Percentiles rank a stretch among this genome's conserved stretches.
Evolutionary conservation across 176 grass and related monocot genomes (phyloP).

Genomic region (Oryza rufipogon): DNA sequence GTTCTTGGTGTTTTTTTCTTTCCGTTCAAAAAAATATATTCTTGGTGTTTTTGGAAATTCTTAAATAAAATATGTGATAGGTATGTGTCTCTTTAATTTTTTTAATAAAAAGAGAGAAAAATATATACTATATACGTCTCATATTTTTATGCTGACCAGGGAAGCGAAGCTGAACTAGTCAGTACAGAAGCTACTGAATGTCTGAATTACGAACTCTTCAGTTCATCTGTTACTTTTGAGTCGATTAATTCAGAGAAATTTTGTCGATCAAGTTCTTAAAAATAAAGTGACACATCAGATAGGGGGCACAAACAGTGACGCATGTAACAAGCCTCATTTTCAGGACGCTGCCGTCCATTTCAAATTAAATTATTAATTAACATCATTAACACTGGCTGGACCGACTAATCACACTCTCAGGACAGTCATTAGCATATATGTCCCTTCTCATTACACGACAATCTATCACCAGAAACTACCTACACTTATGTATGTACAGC

Average conservation of each 20-base stretch:
- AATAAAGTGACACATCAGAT: conserved; percentile 7
- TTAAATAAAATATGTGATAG: background rate
- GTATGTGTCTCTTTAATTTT: background rate
- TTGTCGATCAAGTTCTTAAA: background rate
- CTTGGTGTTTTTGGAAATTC: too few species aligned
- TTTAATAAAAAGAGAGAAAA: background rate
- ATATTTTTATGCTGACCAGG: background rate
- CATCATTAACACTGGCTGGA: conserved; percentile 5
- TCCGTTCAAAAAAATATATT: background rate
- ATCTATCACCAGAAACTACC: background rate
- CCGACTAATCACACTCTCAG: background rate
- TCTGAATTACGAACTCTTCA: background rate
- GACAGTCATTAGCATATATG: conserved; percentile 9
- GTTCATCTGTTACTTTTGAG: background rate
- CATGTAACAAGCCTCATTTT: background rate
- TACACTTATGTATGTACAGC: background rate
- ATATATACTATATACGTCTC: background rate
- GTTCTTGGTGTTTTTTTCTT: background rate
- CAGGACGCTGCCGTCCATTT: background rate
- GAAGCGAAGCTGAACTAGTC: background rate
- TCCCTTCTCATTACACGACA: background rate
- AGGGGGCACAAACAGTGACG: background rate
- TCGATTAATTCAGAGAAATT: background rate
- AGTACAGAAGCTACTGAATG: background rate
- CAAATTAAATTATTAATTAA: background rate